A percentile compares a stretch with the other conserved stretches of the same genome.
phyloP scores from a whole-genome alignment of 83 land plant genomes.

The Picea abies region DNA sequence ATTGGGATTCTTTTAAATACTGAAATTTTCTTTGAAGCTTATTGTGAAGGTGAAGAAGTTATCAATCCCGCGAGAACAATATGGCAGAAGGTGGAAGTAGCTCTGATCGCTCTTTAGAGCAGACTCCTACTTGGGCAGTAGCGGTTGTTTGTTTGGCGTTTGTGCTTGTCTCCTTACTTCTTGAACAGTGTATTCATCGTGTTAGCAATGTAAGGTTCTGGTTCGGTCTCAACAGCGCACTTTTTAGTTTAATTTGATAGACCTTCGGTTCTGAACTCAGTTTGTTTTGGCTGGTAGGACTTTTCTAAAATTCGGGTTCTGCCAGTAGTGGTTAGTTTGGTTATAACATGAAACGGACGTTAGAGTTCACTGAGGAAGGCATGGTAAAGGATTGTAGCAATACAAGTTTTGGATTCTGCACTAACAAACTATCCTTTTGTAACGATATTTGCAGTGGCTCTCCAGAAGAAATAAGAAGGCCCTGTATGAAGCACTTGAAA shows the following conservation, averaged over 20 bases:
- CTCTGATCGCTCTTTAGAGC: too few relatives aligned
- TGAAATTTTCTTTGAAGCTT: too few relatives aligned
- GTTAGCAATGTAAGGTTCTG: slow-evolving; percentile 33
- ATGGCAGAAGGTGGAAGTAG: too few relatives aligned
- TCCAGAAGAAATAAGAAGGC: slow-evolving; percentile 27
- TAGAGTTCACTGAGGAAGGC: too few relatives aligned
- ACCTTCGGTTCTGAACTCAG: neutral
- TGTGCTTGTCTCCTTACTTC: slow-evolving; percentile 42
- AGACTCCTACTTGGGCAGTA: slow-evolving; percentile 47
- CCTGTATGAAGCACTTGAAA: slow-evolving; percentile 38
- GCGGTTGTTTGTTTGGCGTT: slow-evolving; percentile 50
- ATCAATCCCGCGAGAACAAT: too few relatives aligned
- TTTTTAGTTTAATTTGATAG: too few relatives aligned
- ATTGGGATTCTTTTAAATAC: too few relatives aligned
- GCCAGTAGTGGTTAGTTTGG: too few relatives aligned
- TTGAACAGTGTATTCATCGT: slow-evolving; percentile 49
- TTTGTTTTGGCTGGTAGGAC: neutral
- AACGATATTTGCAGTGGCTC: slow-evolving; percentile 22
- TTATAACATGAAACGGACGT: too few relatives aligned
- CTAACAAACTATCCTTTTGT: neutral
- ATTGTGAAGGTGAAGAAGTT: too few relatives aligned
- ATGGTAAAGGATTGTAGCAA: neutral
- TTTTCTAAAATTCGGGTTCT: too few relatives aligned
- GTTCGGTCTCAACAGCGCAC: too few relatives aligned
- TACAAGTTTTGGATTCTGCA: neutral